Evolutionary conservation across 1,284 basidiomycete species (phyloP), one percentile per base, ranked within the genome.

Genomic region (Trametes pubescens): DNA sequence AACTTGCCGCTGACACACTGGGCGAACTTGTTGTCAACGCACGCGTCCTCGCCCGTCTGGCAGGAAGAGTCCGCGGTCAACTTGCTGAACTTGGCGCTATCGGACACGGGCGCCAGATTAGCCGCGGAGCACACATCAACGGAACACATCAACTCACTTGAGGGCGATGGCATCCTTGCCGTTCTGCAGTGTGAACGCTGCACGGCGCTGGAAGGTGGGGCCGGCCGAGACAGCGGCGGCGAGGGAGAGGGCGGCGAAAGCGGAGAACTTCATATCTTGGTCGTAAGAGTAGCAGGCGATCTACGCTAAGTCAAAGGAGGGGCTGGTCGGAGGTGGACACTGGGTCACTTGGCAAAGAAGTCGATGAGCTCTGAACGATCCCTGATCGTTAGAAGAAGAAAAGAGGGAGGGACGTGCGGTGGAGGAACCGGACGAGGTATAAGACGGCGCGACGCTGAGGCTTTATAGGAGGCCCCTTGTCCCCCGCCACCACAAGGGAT

Each of bases 131-230:
- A 44, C 35, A 58, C 21, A 32, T 32, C 21, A 11, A 46, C 47
- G 61, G 49, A 54, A 48, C 38, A 57, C 24, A 49, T 22, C 56
- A 26, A 75, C 81, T 59, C 59, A 85, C 87, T 87, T 88, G 22
- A 80, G 72, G 13, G 80, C 78, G 65, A 86, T 81, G 51, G 86
- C 85, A 65, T 82, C 83, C 68, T 84, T 73, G 58, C 85, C 85
- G 73, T 87, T 88, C 69, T 81, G 75, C 49, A 81, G 74, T 55
- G 72, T 69, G 70, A 84, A 80, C 16, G 68, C 72, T 11, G 77
- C 76, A 34, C 75, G 79, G 55, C 79, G 78, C 55, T 46, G 21
- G 48, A 71, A 71, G 59, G 74, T 72, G 13, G 80, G 82, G 57
- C 74, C 76, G 14, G 82, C 82, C 40, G 76, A 75, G 29, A 70